These are phyloP conservation scores for Ormosia emarginata DNA, from an alignment of 306 rosid genomes.

Conservation along the genomic window DNA sequence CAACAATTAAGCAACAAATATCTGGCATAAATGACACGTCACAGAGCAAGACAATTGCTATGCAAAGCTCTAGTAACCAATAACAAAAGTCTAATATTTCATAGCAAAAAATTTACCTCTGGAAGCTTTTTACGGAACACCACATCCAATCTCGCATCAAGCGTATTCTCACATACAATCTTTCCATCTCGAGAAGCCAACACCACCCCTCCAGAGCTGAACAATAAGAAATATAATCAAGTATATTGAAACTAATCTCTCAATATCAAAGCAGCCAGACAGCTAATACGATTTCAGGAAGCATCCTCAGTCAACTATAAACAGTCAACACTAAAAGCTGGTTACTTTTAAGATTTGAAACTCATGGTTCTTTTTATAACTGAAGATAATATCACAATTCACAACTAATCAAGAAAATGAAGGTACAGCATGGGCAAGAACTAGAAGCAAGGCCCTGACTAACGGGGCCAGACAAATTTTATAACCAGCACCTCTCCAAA, in stretches of 20 bases:
- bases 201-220: slow-evolving; percentile 97
- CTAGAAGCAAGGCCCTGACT: not conserved
- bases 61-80: not conserved
- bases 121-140: slow-evolving; percentile 93
- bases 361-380: not conserved
- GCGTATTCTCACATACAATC: slow-evolving; percentile 89
- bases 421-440: not conserved
- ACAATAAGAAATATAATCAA: slow-evolving; percentile 30
- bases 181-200: slow-evolving; percentile 97
- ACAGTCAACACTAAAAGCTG: not conserved
- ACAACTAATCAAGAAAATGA: not conserved
- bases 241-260: not conserved
- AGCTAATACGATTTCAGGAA: slow-evolving; percentile 12
- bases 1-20: slow-evolving; percentile 9
- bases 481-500: not conserved
- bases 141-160: slow-evolving; percentile 95
- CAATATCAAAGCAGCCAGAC: not conserved
- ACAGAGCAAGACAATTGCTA: not conserved
- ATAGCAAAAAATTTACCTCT: slow-evolving; percentile 46
- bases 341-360: not conserved
- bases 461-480: not conserved
- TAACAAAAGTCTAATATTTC: not conserved
- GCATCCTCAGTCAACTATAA: slow-evolving; percentile 9
- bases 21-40: not conserved
- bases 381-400: not conserved